These are phyloP conservation scores for Trichoderma citrinoviride DNA, from an alignment of 2,329 filamentous ascomycete species.

Conservation along the genomic window DNA sequence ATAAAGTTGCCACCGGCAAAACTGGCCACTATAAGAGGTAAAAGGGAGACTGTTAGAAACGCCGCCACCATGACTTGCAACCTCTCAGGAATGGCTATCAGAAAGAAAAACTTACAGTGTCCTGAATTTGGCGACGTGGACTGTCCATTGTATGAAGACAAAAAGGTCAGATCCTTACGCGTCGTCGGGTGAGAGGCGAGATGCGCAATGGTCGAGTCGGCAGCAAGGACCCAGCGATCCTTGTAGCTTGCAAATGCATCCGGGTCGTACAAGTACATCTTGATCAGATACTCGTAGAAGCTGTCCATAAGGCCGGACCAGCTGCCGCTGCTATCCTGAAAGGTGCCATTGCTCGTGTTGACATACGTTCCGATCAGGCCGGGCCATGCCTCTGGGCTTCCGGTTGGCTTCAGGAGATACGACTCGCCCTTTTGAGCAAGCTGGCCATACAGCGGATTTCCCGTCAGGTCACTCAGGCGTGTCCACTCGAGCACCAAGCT, in stretches of 20 bases:
- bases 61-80: not conserved
- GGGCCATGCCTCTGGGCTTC: constrained; percentile 67
- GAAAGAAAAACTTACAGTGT: constrained; percentile 45
- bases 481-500: constrained; percentile 84
- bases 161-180: constrained; percentile 69
- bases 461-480: constrained; percentile 71
- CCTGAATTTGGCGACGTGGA: constrained; percentile 45
- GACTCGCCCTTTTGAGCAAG: constrained; percentile 66
- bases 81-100: not conserved
- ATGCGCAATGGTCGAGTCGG: constrained; percentile 70
- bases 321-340: constrained; percentile 65
- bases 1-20: constrained; percentile 86
- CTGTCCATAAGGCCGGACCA: constrained; percentile 78
- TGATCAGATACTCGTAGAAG: constrained; percentile 88
- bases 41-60: not conserved
- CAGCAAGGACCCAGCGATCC: constrained; percentile 72
- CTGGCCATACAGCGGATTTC: constrained; percentile 62
- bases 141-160: constrained; percentile 55
- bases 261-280: constrained; percentile 82
- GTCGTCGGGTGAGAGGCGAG: constrained; percentile 65
- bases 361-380: constrained; percentile 71
- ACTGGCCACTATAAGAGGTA: constrained; percentile 58
- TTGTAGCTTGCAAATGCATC: constrained; percentile 61
- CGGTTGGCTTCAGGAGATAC: constrained; percentile 63
- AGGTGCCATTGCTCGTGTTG: constrained; percentile 61